Evolutionary conservation across 331 rosid genomes (phyloP).

Genomic region (Rosa hybrid): DNA sequence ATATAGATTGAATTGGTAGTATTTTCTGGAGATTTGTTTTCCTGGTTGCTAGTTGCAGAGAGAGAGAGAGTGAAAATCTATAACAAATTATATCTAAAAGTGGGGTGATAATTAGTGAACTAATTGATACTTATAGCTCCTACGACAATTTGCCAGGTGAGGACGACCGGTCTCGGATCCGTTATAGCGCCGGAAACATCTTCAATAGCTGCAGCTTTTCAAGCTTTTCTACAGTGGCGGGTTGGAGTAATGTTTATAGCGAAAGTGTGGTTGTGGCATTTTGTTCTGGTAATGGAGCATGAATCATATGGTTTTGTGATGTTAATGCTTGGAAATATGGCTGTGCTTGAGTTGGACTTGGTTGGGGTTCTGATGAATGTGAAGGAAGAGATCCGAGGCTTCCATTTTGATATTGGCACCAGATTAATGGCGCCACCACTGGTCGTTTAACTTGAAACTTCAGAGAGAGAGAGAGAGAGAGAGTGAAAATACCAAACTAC

Average conservation of each 20-base stretch:
- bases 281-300: not conserved
- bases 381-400: slow-evolving; percentile 29
- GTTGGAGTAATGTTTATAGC: not conserved
- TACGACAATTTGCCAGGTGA: slow-evolving; percentile 77
- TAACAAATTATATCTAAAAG: not conserved
- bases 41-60: too few relatives aligned
- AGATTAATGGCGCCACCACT: not conserved
- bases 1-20: too few relatives aligned
- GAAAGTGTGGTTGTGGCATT: not conserved
- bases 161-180: slow-evolving; percentile 43
- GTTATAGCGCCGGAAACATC: slow-evolving; percentile 42
- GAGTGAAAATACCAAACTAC: too few relatives aligned
- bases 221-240: not conserved
- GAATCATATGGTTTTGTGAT: not conserved
- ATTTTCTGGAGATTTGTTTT: too few relatives aligned
- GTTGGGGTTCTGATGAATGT: not conserved
- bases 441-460: not conserved
- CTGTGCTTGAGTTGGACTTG: slow-evolving; percentile 24
- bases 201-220: slow-evolving; percentile 33
- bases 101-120: too few relatives aligned
- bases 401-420: slow-evolving; percentile 37
- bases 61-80: too few relatives aligned
- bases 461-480: not conserved
- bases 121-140: slow-evolving; percentile 58
- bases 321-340: slow-evolving; percentile 19